These are phyloP conservation scores for Alnus glutinosa DNA, from an alignment of 306 rosid genomes.

Conservation along the genomic window DNA sequence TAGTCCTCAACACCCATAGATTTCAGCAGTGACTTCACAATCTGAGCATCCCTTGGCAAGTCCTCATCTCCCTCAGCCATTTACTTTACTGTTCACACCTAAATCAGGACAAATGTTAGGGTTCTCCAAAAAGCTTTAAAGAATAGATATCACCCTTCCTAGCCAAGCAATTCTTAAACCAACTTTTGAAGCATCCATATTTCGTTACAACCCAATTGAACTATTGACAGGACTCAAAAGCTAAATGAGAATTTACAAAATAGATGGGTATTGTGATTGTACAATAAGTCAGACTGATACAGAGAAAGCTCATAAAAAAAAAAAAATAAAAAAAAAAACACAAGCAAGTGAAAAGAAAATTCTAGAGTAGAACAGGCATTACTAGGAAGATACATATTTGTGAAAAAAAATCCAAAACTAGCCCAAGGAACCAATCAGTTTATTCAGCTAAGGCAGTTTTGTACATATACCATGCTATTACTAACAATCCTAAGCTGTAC, in stretches of 20 bases:
- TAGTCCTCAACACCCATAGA: slow-evolving; percentile 93
- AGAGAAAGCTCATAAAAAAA: background rate
- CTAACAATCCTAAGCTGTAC: too few species aligned
- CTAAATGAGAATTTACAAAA: background rate
- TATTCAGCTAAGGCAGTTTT: background rate
- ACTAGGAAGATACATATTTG: background rate
- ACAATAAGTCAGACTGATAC: too few species aligned
- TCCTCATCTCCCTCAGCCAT: slow-evolving; percentile 84
- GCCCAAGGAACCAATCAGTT: background rate
- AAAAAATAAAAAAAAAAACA: background rate
- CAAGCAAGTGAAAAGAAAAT: background rate
- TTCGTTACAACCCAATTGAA: background rate
- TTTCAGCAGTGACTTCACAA: slow-evolving; percentile 68
- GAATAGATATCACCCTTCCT: background rate
- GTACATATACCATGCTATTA: too few species aligned
- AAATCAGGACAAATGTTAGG: slow-evolving; percentile 1
- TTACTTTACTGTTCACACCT: background rate
- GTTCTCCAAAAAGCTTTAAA: background rate
- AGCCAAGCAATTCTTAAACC: background rate
- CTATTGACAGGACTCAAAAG: background rate
- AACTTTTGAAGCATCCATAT: background rate
- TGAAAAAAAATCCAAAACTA: background rate
- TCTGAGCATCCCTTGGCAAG: slow-evolving; percentile 88
- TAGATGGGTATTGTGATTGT: background rate
- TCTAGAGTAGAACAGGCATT: background rate